phyloP scores from a whole-genome alignment of 352 stramenopile genomes.

The Aphanomyces astaci region DNA sequence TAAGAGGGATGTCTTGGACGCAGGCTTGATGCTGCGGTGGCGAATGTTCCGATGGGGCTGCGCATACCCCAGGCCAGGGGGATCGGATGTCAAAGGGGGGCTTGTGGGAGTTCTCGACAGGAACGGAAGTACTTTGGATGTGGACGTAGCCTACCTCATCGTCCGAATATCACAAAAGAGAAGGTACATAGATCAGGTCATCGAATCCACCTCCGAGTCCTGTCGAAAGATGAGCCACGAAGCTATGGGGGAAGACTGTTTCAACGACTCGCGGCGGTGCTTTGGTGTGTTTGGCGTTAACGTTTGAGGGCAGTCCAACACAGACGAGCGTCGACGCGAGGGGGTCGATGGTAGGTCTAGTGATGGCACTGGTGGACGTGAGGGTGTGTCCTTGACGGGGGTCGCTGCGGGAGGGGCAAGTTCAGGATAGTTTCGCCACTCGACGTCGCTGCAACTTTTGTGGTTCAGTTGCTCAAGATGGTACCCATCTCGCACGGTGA shows the following conservation, averaged over 20 bases:
- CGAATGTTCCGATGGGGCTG: background rate
- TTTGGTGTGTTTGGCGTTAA: background rate
- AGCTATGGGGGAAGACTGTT: background rate
- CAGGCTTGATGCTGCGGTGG: background rate
- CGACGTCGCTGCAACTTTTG: background rate
- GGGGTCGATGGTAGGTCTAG: background rate
- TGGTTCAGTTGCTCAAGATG: constrained; percentile 3
- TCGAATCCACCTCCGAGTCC: background rate
- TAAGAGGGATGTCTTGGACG: background rate
- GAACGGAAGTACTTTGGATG: background rate
- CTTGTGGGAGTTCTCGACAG: background rate
- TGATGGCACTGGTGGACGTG: background rate
- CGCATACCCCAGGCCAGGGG: background rate
- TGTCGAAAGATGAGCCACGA: constrained; percentile 17
- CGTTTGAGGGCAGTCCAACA: background rate
- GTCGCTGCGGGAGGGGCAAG: background rate
- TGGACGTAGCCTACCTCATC: background rate
- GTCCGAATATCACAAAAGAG: too few species aligned
- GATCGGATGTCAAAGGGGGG: background rate
- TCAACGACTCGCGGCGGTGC: background rate
- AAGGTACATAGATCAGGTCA: too few species aligned
- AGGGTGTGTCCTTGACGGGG: background rate
- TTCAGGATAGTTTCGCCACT: constrained; percentile 8
- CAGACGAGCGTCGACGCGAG: background rate
- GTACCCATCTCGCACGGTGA: constrained; percentile 19